Evolutionary conservation across 129 eudicot species (phyloP).

Genomic region (Erigeron canadensis): DNA sequence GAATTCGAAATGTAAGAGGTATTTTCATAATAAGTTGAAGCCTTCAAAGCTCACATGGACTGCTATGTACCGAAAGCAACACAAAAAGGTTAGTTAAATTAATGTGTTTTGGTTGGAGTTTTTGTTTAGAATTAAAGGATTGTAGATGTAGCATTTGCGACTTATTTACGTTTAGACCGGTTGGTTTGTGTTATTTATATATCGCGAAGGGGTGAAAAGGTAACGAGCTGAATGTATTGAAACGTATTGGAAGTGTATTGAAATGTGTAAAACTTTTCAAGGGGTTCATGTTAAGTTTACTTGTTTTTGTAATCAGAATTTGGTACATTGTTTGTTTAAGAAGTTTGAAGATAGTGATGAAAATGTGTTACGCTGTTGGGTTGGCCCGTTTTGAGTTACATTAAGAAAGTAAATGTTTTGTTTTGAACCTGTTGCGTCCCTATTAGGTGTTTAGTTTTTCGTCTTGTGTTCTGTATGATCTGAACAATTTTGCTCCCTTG

Average conservation of each 20-base stretch:
- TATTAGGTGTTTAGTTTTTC: not conserved
- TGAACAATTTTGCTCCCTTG: not conserved
- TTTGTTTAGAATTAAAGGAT: no score
- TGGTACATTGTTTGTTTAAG: not conserved
- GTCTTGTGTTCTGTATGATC: not conserved
- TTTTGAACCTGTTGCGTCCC: not conserved
- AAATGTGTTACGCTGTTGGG: not conserved
- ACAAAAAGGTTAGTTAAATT: constrained; percentile 42
- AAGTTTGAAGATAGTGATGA: no score
- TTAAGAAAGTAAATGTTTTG: not conserved
- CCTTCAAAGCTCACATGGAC: constrained; percentile 61
- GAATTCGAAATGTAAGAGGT: constrained; percentile 56
- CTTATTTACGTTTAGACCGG: not conserved
- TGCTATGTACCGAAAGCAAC: constrained; percentile 55
- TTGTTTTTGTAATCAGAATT: not conserved
- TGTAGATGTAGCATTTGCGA: no score
- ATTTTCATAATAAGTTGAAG: constrained; percentile 49
- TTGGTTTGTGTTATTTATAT: no score
- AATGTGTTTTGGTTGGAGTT: not conserved
- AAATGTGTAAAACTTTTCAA: no score
- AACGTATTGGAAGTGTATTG: no score
- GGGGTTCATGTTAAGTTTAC: not conserved
- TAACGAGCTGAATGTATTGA: no score
- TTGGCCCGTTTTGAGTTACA: not conserved
- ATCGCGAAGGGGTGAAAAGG: no score